phyloP scores from a whole-genome alignment of 345 rosid genomes.

The Fremontodendron californicum region DNA sequence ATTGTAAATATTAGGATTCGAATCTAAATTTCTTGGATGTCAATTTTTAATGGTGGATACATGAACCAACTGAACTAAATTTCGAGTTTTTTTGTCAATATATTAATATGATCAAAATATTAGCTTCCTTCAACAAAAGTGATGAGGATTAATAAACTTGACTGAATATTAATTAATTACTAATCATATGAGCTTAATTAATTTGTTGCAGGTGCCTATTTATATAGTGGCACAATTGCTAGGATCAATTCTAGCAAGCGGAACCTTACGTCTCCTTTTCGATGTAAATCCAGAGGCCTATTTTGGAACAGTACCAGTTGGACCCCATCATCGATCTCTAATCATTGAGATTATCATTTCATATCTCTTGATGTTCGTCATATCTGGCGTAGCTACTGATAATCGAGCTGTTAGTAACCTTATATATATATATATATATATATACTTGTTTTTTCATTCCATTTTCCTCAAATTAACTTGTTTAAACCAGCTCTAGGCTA shows the following conservation, averaged over 20 bases:
- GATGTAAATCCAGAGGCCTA: slow-evolving; percentile 26
- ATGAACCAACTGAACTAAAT: too few relatives aligned
- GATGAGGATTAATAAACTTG: too few relatives aligned
- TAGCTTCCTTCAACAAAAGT: too few relatives aligned
- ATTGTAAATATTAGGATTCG: too few relatives aligned
- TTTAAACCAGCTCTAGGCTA: neutral
- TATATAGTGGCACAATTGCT: slow-evolving; percentile 39
- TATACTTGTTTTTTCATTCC: neutral
- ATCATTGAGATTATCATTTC: slow-evolving; percentile 46
- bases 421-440: too few relatives aligned
- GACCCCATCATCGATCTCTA: slow-evolving; percentile 37
- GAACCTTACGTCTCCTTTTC: slow-evolving; percentile 24
- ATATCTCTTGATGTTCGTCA: slow-evolving; percentile 50
- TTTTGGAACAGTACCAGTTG: slow-evolving; percentile 49
- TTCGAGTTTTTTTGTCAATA: too few relatives aligned
- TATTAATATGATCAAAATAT: too few relatives aligned
- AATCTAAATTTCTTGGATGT: too few relatives aligned
- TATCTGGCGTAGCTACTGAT: slow-evolving; percentile 38
- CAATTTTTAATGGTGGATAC: too few relatives aligned
- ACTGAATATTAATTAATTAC: too few relatives aligned
- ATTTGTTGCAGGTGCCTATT: slow-evolving; percentile 37
- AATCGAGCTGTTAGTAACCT: slow-evolving; percentile 31
- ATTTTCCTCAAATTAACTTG: neutral
- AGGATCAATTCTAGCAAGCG: slow-evolving; percentile 48
- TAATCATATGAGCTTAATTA: neutral